Evolutionary conservation across 441 rosid species (phyloP), one percentile per base, ranked within the genome.

Genomic region (Erodium texanum): DNA sequence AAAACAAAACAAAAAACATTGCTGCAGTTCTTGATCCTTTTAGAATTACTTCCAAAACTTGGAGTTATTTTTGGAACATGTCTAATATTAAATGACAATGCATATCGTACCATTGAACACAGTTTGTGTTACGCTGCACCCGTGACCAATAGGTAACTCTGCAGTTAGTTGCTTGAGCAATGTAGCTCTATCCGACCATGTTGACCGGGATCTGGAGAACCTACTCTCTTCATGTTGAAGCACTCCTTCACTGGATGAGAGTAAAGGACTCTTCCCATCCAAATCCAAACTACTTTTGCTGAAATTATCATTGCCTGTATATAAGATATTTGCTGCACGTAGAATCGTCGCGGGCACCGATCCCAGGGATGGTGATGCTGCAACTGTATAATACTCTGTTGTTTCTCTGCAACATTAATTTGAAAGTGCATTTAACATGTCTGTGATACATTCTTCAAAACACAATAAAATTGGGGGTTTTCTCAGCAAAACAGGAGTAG

Each of bases 111-210:
- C 79, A 75, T 90, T 90, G 82, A 93, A 93, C 66, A 93, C 69
- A 24, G 98, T 90, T 77, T 93, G 96, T 58, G 84, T 87, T 64
- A 89, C 69, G 77, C 84, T 90, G 66, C 97, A 93, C 56, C 98
- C 96, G 74, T 83, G 77, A 67, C 85, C 75, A 78, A 79, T 64
- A 5, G 90, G 87, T 5, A 83, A 68, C 20, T 90, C 98, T 41
- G 79, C 88, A 18, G 58, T 50, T 4, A 50, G 58, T 8, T 50
- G 58, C 8, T 50, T 50, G 20, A 22, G 65, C 64, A 87, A 77
- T 16, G 98, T 86, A 59, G 82, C 80, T 84, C 79, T 87, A 64
- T 79, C 79, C 24, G 87, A 85, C 79, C 82, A 80, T 48, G 82
- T 68, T 20, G 93, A 85, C 36, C 70, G 97, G 24, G 77, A 73